Conservation (phyloP, 177 flowering plant species). For the Vitis hybrid region DNA sequence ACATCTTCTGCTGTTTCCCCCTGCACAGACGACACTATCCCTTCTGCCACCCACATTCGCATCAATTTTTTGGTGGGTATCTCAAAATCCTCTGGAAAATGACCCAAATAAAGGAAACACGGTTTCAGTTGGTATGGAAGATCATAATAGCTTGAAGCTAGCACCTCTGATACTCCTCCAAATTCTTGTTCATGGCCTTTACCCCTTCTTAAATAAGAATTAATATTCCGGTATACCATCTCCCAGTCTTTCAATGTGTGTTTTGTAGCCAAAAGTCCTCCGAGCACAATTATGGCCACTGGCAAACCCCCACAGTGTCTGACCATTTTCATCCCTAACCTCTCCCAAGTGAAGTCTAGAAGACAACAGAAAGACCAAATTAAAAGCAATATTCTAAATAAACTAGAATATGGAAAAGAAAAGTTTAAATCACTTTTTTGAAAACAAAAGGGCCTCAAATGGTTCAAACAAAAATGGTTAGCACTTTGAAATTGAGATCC, state of each 20-base stretch:
- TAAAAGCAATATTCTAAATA: too few relatives aligned
- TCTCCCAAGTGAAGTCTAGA: conserved; percentile 2
- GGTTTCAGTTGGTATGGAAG: conserved; percentile 25
- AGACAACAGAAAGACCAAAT: too few relatives aligned
- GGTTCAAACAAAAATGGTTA: too few relatives aligned
- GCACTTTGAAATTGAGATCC: too few relatives aligned
- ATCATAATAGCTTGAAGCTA: conserved; percentile 27
- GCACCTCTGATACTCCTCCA: conserved; percentile 3
- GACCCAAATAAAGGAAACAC: conserved; percentile 26
- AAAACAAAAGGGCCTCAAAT: too few relatives aligned
- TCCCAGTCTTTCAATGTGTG: conserved; percentile 18
- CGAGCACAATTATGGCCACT: conserved; percentile 20
- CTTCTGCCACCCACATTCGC: conserved; percentile 31
- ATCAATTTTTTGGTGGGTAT: conserved; percentile 12
- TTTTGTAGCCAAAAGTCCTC: conserved; percentile 23
- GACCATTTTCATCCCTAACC: conserved; percentile 21
- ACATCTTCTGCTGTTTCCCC: conserved; percentile 15
- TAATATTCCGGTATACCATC: conserved; percentile 3
- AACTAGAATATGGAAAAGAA: too few relatives aligned
- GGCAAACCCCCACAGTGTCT: conserved; percentile 24
- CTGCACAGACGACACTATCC: conserved; percentile 8
- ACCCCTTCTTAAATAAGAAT: neutral
- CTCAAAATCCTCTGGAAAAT: conserved; percentile 21
- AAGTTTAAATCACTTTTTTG: too few relatives aligned
- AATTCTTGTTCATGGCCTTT: neutral